Conservation (phyloP, 345 rosid genomes). For the Noccaea caerulescens region DNA sequence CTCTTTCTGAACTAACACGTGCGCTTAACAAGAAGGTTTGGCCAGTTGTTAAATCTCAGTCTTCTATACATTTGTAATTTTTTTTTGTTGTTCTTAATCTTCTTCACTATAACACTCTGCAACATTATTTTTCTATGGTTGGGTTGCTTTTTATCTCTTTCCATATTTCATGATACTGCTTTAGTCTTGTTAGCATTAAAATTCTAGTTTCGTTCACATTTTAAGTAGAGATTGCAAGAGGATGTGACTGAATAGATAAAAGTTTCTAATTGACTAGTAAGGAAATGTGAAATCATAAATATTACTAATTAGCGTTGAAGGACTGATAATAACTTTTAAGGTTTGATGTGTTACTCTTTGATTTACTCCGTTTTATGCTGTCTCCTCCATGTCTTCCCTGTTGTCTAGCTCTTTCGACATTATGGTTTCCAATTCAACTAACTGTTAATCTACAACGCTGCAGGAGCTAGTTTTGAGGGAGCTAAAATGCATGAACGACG, state of each 20-base stretch:
- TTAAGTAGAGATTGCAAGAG: conserved; percentile 8
- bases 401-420: conserved; percentile 23
- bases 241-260: conserved; percentile 1
- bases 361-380: neutral
- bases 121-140: neutral
- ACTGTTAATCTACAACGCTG: conserved; percentile 41
- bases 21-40: conserved; percentile 65
- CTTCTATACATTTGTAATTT: conserved; percentile 17
- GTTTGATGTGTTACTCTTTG: conserved; percentile 11
- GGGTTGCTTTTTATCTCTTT: neutral
- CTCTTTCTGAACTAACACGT: conserved; percentile 59
- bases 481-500: conserved; percentile 70
- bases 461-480: conserved; percentile 77
- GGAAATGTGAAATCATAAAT: conserved; percentile 5
- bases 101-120: conserved; percentile 1
- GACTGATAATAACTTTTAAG: neutral
- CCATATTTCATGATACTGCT: conserved; percentile 14
- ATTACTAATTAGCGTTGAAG: conserved; percentile 5
- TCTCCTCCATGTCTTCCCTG: conserved; percentile 18
- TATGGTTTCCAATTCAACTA: conserved; percentile 32
- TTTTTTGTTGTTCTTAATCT: neutral
- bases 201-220: conserved; percentile 3
- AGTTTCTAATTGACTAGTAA: conserved; percentile 16
- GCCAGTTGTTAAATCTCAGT: conserved; percentile 22
- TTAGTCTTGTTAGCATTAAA: conserved; percentile 18